A percentile compares a stretch with the other conserved stretches of the same genome.
phyloP scores from a whole-genome alignment of 192 early-diverging fungal genomes.

The Coemansia sp. region DNA sequence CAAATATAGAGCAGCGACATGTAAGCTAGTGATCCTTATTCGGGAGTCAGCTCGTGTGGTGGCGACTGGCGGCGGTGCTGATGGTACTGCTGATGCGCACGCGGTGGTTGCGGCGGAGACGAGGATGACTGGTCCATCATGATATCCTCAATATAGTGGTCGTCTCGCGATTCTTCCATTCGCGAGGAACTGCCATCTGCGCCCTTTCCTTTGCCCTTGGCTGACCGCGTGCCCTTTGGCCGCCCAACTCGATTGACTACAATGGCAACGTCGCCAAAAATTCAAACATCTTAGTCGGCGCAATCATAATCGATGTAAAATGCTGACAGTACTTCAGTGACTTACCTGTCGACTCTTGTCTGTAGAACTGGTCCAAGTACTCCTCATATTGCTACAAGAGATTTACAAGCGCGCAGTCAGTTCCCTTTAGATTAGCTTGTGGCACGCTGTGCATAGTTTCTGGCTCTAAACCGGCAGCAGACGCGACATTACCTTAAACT shows the following conservation, averaged over 20 bases:
- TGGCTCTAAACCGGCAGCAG: neutral
- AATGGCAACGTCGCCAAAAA: neutral
- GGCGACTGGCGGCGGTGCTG: neutral
- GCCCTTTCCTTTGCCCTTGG: conserved; percentile 29
- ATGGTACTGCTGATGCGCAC: neutral
- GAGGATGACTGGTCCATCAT: conserved; percentile 12
- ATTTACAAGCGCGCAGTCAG: neutral
- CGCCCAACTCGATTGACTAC: conserved; percentile 57
- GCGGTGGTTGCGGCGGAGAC: conserved; percentile 1
- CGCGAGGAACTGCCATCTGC: neutral
- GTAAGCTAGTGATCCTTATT: too few relatives aligned
- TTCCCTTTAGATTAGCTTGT: too few relatives aligned
- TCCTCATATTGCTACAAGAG: conserved; percentile 44
- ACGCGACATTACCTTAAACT: conserved; percentile 31
- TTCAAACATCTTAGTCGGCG: neutral
- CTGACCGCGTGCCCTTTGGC: conserved; percentile 41
- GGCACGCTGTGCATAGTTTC: neutral
- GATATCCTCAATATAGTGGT: neutral
- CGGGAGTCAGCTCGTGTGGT: neutral
- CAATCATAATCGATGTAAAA: too few relatives aligned
- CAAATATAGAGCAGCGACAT: too few relatives aligned
- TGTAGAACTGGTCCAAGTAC: conserved; percentile 51
- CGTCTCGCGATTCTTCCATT: neutral
- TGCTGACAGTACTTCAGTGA: too few relatives aligned
- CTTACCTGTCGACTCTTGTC: conserved; percentile 53